phyloP scores from a whole-genome alignment of 805 yeast species.

The Wickerhamiella nectarea region DNA sequence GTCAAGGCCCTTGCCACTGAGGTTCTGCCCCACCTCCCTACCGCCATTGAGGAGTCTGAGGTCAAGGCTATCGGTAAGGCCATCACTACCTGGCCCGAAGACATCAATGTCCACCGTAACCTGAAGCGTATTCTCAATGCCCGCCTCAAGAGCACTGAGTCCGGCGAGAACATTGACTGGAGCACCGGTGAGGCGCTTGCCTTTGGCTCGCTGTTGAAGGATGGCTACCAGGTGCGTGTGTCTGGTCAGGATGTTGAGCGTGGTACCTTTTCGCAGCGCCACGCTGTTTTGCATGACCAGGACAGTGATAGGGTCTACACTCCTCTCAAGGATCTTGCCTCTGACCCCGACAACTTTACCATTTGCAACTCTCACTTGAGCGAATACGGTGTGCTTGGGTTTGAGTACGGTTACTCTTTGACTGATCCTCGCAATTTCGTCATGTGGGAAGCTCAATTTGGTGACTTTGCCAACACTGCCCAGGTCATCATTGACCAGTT shows the following conservation, averaged over 20 bases:
- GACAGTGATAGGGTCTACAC: conserved; percentile 66
- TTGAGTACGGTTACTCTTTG: conserved; percentile 96
- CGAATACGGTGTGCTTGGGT: conserved; percentile 98
- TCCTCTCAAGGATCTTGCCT: conserved; percentile 69
- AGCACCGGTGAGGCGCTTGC: conserved; percentile 99
- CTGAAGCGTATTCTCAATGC: conserved; percentile 82
- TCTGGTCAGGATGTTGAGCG: conserved; percentile 99
- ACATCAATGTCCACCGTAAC: conserved; percentile 85
- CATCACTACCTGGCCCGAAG: conserved; percentile 72
- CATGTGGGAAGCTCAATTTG: conserved; percentile 99
- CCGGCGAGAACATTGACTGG: conserved; percentile 96
- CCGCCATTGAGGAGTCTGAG: conserved; percentile 61
- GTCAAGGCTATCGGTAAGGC: conserved; percentile 67
- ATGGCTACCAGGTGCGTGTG: conserved; percentile 92
- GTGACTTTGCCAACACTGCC: conserved; percentile 99
- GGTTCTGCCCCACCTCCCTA: conserved; percentile 89
- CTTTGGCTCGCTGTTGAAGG: conserved; percentile 78
- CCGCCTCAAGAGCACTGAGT: conserved; percentile 74
- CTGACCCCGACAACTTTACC: conserved; percentile 71
- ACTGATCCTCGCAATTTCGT: conserved; percentile 95
- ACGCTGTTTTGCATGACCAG: conserved; percentile 95
- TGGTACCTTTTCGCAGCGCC: conserved; percentile 99
- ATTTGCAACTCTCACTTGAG: conserved; percentile 92
- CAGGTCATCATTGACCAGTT: conserved; percentile 96
- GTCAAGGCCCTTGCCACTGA: conserved; percentile 95